Evolutionary conservation across 192 early-diverging fungal species (phyloP), one percentile per base, ranked within the genome.

Genomic region (Piromyces finnis): DNA sequence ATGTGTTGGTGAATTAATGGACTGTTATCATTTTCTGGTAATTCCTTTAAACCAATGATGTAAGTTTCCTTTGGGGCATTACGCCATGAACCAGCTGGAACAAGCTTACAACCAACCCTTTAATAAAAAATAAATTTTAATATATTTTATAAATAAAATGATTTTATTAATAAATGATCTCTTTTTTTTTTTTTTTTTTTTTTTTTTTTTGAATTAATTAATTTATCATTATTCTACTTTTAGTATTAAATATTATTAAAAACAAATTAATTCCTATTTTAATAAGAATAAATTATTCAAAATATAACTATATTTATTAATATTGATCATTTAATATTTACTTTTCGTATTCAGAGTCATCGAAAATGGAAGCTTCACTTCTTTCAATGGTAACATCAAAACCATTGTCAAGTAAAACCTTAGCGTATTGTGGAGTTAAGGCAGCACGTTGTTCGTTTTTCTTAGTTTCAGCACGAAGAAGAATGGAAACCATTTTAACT

Each of bases 401-500:
- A 78, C 90, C 92, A 68, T 89, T 86, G 32, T 88, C 91, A 78
- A 98, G 84, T 28, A 99, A 90, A 82, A 86, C 90, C 87, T 94
- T 92, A 88, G 90, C 91, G 78, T 90, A 91, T 29, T 87, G 87
- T 22, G 97, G 97, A 29, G 97, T 96, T 82, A 99, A 87, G 37
- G 94, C 94, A 39, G 95, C 93, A 79, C 97, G 90, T 86, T 94
- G 93, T 89, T 99, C 97, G 86, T 96, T 94, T 30, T 92, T 89
- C 92, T 99, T 99, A 82, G 96, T 99, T 86, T 99, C 97, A 77
- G 96, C 95, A 83, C 97, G 93, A 80, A 99, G 92, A 51, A 22
- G 41, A 51, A 51, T 51, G 13, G 41, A 51, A 22, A 51, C 41
- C 41, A 51, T 51, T 51, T 22, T 51, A 22, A 22, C 41, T 51